Evolutionary conservation across 2,329 filamentous ascomycete species (phyloP).

Genomic region (Dryadomyces sulphureus): DNA sequence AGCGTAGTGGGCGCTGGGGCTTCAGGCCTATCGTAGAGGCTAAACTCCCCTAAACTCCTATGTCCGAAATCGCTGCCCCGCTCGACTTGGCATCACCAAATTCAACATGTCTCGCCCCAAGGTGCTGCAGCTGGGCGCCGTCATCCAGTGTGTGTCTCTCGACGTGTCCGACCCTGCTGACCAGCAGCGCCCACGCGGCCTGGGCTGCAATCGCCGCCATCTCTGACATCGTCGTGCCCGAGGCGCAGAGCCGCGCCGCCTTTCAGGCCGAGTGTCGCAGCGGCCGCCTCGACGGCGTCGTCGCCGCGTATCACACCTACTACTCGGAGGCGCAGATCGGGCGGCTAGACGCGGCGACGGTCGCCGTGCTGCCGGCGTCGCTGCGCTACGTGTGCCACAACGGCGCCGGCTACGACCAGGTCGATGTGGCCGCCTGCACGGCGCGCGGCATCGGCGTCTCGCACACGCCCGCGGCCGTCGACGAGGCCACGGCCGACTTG

Average conservation of each 20-base stretch:
- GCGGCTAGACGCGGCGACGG: slow-evolving; percentile 53
- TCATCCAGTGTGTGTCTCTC: slow-evolving; percentile 42
- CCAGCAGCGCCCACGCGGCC: slow-evolving; percentile 43
- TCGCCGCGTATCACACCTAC: slow-evolving; percentile 44
- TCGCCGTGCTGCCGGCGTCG: slow-evolving; percentile 38
- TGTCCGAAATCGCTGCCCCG: background rate
- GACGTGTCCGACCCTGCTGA: background rate
- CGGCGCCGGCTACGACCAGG: slow-evolving; percentile 72
- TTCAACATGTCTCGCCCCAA: slow-evolving; percentile 22
- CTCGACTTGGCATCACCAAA: background rate
- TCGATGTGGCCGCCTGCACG: slow-evolving; percentile 60
- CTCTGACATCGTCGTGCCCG: slow-evolving; percentile 43
- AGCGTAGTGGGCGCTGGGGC: too few species aligned
- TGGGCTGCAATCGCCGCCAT: slow-evolving; percentile 48
- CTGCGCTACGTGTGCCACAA: slow-evolving; percentile 47
- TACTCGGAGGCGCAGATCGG: slow-evolving; percentile 50
- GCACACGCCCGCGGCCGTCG: slow-evolving; percentile 67
- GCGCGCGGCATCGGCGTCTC: slow-evolving; percentile 53
- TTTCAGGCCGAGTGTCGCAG: slow-evolving; percentile 10
- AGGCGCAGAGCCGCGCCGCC: slow-evolving; percentile 5
- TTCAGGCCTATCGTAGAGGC: too few species aligned
- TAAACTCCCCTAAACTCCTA: too few species aligned
- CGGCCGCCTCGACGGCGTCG: slow-evolving; percentile 8
- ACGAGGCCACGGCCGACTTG: slow-evolving; percentile 71
- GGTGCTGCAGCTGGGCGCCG: slow-evolving; percentile 46